phyloP scores from a whole-genome alignment of 805 yeast genomes.

The Yarrowia alimentaria region DNA sequence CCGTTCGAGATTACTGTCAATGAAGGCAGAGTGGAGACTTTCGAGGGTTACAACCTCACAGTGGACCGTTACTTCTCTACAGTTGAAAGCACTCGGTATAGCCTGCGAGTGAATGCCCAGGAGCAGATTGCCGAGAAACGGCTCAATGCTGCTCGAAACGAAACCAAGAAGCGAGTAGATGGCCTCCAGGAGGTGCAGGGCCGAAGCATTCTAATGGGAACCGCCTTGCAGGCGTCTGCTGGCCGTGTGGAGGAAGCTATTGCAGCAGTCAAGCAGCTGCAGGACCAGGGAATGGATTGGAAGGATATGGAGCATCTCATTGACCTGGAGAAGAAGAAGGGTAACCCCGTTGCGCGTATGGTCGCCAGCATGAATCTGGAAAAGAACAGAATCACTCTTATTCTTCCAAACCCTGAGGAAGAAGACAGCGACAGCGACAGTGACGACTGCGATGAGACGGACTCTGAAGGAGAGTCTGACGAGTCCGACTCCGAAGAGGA shows the following conservation, averaged over 20 bases:
- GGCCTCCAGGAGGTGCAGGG: conserved; percentile 63
- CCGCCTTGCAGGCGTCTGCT: conserved; percentile 65
- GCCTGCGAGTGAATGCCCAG: conserved; percentile 70
- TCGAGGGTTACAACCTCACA: conserved; percentile 73
- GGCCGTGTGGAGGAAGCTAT: conserved; percentile 71
- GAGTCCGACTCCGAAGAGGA: conserved; percentile 41
- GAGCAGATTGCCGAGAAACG: conserved; percentile 73
- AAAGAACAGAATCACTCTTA: conserved; percentile 62
- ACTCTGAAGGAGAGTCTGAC: conserved; percentile 41
- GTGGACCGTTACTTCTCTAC: conserved; percentile 83
- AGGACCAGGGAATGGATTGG: conserved; percentile 94
- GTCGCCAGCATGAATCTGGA: conserved; percentile 64
- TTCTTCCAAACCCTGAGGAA: conserved; percentile 50
- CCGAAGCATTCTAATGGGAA: conserved; percentile 65
- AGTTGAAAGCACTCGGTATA: conserved; percentile 75
- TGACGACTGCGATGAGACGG: conserved; percentile 33
- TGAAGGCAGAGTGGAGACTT: conserved; percentile 36
- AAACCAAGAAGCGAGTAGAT: conserved; percentile 67
- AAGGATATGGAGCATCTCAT: conserved; percentile 75
- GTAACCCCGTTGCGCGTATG: conserved; percentile 59
- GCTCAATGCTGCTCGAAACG: conserved; percentile 69
- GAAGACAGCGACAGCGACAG: conserved; percentile 35
- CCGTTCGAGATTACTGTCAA: conserved; percentile 57
- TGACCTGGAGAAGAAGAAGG: conserved; percentile 62
- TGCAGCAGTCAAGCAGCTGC: conserved; percentile 58